These are phyloP conservation scores for Ilyonectria mors-panacis DNA, from an alignment of 2,329 filamentous ascomycete genomes.

Conservation along the genomic window DNA sequence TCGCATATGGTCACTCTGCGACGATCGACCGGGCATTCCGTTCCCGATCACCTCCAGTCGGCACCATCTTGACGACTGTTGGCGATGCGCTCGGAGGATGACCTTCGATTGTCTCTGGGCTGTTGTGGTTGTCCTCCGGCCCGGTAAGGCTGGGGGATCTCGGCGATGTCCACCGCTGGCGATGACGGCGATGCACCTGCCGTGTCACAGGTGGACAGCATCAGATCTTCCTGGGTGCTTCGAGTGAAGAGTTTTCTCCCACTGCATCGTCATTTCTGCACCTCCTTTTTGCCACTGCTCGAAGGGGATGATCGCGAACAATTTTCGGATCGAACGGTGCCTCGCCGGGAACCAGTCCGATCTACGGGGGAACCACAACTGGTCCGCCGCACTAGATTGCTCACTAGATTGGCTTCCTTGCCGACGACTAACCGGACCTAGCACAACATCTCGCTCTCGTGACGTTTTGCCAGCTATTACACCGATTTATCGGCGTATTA, in stretches of 20 bases:
- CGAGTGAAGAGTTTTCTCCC: conserved; percentile 21
- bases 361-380: not conserved
- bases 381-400: not conserved
- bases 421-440: conserved; percentile 24
- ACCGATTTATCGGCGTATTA: conserved; percentile 55
- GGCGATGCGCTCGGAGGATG: conserved; percentile 6
- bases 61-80: conserved; percentile 11
- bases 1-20: conserved; percentile 39
- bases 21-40: conserved; percentile 26
- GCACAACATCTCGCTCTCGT: conserved; percentile 12
- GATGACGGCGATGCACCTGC: conserved; percentile 5
- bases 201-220: conserved; percentile 14
- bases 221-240: not conserved
- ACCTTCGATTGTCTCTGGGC: conserved; percentile 2
- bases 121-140: not conserved
- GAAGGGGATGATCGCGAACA: not conserved
- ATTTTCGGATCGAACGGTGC: conserved; percentile 12
- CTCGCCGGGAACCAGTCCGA: not conserved
- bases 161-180: conserved; percentile 11
- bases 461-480: conserved; percentile 54
- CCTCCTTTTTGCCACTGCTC: not conserved
- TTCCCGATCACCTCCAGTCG: conserved; percentile 7
- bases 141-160: conserved; percentile 18
- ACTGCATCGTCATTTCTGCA: not conserved
- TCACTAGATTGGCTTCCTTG: not conserved